A percentile compares a stretch with the other conserved stretches of the same genome.
These are phyloP conservation scores for Anethum foeniculum DNA, from an alignment of 140 eudicot species.

Conservation along the genomic window DNA sequence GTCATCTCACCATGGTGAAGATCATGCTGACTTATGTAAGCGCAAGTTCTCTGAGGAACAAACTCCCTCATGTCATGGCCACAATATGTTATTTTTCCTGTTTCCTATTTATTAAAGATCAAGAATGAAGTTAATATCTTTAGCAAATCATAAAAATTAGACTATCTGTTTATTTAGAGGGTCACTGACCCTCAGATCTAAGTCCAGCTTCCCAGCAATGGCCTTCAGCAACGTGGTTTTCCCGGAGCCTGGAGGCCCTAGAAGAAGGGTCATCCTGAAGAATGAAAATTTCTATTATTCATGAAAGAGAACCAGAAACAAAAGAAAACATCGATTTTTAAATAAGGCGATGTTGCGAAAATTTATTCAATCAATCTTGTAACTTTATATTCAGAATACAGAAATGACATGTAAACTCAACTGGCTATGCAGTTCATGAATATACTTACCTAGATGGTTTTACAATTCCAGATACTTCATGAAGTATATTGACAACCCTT, in stretches of 20 bases:
- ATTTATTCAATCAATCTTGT: neutral
- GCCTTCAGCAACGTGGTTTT: slow-evolving; percentile 60
- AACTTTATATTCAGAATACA: neutral
- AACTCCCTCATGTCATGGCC: slow-evolving; percentile 62
- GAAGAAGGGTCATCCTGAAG: slow-evolving; percentile 65
- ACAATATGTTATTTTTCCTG: slow-evolving; percentile 53
- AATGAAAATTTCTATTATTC: neutral
- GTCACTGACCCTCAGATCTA: slow-evolving; percentile 35
- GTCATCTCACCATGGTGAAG: slow-evolving; percentile 78
- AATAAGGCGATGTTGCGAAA: neutral
- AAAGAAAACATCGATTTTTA: neutral
- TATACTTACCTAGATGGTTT: slow-evolving; percentile 37
- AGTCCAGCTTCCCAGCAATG: slow-evolving; percentile 48
- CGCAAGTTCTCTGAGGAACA: slow-evolving; percentile 66
- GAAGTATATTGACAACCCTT: slow-evolving; percentile 45
- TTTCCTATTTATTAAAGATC: slow-evolving; percentile 18
- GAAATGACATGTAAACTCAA: neutral
- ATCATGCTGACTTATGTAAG: slow-evolving; percentile 67
- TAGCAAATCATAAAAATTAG: neutral
- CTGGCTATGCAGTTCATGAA: neutral
- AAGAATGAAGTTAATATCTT: neutral
- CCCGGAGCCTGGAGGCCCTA: slow-evolving; percentile 81
- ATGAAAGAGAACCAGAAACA: neutral
- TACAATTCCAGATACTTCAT: slow-evolving; percentile 40
- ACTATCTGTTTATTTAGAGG: neutral